Percentiles rank a stretch among this genome's conserved stretches.
Evolutionary conservation across 2,329 filamentous ascomycete species (phyloP).

Genomic region (Colletotrichum liaoningense): DNA sequence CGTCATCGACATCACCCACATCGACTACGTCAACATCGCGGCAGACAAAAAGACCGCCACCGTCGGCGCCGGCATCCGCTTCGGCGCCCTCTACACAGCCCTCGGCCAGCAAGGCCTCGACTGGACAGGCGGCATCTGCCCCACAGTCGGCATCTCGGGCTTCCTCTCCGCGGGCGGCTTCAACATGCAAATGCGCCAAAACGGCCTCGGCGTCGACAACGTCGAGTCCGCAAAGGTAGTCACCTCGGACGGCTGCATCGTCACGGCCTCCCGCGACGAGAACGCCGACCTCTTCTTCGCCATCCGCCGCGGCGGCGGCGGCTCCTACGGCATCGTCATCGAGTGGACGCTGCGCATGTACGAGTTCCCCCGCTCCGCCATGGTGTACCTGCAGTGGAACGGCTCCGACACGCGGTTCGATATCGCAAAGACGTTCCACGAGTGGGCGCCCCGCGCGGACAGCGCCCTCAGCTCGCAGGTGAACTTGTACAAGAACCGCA

Average conservation of each 20-base stretch:
- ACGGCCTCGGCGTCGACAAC: constrained; percentile 43
- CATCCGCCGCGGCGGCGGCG: constrained; percentile 43
- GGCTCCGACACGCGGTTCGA: constrained; percentile 8
- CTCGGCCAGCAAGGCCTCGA: constrained; percentile 23
- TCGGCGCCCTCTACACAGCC: constrained; percentile 37
- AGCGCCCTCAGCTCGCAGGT: constrained; percentile 9
- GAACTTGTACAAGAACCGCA: background rate
- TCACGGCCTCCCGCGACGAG: constrained; percentile 39
- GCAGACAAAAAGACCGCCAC: constrained; percentile 23
- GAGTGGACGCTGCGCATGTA: constrained; percentile 37
- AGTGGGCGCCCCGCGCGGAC: constrained; percentile 33
- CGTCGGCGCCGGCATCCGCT: constrained; percentile 36
- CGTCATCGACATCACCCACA: constrained; percentile 37
- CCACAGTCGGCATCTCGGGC: constrained; percentile 42
- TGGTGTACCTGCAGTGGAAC: constrained; percentile 33
- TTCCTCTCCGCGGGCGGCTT: constrained; percentile 45
- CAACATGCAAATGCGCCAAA: constrained; percentile 43
- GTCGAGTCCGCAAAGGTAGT: constrained; percentile 44
- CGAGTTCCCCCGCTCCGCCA: constrained; percentile 35
- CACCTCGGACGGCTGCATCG: constrained; percentile 40
- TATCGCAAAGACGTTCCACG: constrained; percentile 31
- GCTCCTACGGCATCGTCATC: constrained; percentile 45
- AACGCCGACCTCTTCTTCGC: constrained; percentile 45
- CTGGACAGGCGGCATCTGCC: constrained; percentile 36
- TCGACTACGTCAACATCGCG: constrained; percentile 33